phyloP scores from a whole-genome alignment of 192 early-diverging fungal genomes.

The Coemansia sp. region DNA sequence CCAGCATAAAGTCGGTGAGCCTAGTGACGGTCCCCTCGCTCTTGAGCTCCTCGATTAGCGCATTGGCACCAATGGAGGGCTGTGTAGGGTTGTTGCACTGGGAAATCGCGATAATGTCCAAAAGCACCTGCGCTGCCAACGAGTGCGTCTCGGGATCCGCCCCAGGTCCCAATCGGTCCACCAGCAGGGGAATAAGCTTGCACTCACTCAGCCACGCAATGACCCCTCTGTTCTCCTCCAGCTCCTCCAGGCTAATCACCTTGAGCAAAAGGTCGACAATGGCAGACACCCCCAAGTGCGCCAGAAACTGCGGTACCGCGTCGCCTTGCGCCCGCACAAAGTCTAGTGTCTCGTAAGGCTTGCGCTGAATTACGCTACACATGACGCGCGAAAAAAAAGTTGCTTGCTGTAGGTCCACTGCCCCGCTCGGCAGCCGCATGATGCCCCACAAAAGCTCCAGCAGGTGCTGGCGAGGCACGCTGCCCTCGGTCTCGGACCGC shows the following conservation, averaged over 20 bases:
- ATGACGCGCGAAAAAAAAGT: conserved; percentile 92
- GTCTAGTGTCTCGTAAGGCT: conserved; percentile 83
- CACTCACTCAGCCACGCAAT: conserved; percentile 89
- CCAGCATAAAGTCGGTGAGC: conserved; percentile 87
- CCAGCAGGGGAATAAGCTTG: conserved; percentile 71
- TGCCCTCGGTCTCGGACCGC: not conserved
- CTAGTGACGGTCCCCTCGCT: conserved; percentile 76
- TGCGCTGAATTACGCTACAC: conserved; percentile 81
- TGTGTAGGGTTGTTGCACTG: conserved; percentile 66
- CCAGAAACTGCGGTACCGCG: conserved; percentile 72
- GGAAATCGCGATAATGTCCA: conserved; percentile 81
- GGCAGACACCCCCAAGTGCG: conserved; percentile 81
- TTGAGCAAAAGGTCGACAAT: conserved; percentile 91
- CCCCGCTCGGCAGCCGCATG: conserved; percentile 66
- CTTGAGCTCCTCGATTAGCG: conserved; percentile 63
- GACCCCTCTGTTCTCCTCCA: conserved; percentile 79
- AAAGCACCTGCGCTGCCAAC: conserved; percentile 73
- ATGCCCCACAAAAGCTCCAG: conserved; percentile 83
- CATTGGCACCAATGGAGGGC: conserved; percentile 64
- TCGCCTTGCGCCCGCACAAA: conserved; percentile 78
- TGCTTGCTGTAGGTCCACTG: conserved; percentile 77
- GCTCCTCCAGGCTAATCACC: conserved; percentile 88
- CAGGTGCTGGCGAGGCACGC: conserved; percentile 52
- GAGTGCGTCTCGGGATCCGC: conserved; percentile 80
- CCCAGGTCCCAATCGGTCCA: conserved; percentile 76